Base-by-base conservation (phyloP, 352 stramenopile species). In the Globisporangium acanthophoron region DNA sequence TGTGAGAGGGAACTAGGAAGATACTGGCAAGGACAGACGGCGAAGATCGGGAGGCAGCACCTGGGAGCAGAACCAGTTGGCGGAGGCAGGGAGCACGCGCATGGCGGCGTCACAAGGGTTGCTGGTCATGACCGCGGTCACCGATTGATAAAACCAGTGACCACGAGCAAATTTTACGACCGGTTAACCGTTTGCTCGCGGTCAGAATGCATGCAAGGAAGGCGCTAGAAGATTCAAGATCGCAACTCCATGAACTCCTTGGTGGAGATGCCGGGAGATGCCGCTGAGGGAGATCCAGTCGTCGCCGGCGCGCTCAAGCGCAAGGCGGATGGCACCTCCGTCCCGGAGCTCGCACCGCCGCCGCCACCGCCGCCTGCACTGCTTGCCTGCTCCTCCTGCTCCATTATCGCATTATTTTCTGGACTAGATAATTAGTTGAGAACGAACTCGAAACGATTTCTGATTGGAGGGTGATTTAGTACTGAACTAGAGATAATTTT, bases 11-110 rank as follows among this genome's bases (percentile, higher is more conserved):
- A 27, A 0, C n/a, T 46, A 44, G 27, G 1, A 67, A 59, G 33
- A 24, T 16, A 3, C 13, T 18, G n/a, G 20, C 20, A 54, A 24
- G 11, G 29, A 41, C 16, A 50, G n/a, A 1, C 31, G 2, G 27
- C 2, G 27, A 59, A 20, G 24, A 33, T 9, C 18, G 21, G 1
- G 15, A 6, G 15, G 24, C 24, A 27, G 47, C 21, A 92, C 82
- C 71, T 92, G 77, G 3, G 83, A 81, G 65, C 73, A 89, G 49
- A 86, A 91, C 80, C 83, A 93, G 74, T 91, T 91, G 47, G 77
- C 64, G 20, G 79, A 88, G 9, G 79, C 74, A 12, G 78, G 76
- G 3, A 90, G 58, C 47, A 88, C 65, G 53, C 67, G 67, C 44
- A 79, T 31, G 15, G 78, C 62, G 12, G 45, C 40, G 21, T 80